These are phyloP conservation scores for Penicillium sp. DNA, from an alignment of 2,329 filamentous ascomycete species.

Conservation along the genomic window DNA sequence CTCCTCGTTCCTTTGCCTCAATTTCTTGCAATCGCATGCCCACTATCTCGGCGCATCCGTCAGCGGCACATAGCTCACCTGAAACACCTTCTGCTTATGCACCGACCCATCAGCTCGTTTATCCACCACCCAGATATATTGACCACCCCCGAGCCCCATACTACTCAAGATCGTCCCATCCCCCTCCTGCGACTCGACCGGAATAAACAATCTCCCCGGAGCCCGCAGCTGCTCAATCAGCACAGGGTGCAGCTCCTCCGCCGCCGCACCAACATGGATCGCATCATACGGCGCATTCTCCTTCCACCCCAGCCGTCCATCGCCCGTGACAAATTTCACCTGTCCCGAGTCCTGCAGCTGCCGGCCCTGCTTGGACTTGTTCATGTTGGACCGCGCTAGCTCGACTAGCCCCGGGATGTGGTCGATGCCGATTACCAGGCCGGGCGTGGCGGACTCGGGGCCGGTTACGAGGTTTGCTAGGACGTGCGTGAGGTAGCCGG, in stretches of 20 bases:
- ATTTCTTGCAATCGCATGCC: constrained; percentile 4
- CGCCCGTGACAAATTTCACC: constrained; percentile 73
- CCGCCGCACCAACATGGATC: constrained; percentile 92
- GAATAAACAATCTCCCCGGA: constrained; percentile 74
- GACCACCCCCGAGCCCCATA: constrained; percentile 38
- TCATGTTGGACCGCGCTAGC: constrained; percentile 66
- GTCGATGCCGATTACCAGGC: constrained; percentile 69
- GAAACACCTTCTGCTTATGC: constrained; percentile 58
- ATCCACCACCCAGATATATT: constrained; percentile 65
- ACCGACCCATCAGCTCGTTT: constrained; percentile 62
- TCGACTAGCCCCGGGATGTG: constrained; percentile 68
- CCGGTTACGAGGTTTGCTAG: constrained; percentile 70
- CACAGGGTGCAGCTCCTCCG: constrained; percentile 68
- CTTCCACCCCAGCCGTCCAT: constrained; percentile 69
- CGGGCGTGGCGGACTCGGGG: constrained; percentile 33
- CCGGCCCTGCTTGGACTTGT: constrained; percentile 60
- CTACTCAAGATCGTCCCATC: constrained; percentile 23
- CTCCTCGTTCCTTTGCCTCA: background rate
- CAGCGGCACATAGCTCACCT: constrained; percentile 65
- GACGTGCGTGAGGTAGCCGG: constrained; percentile 84
- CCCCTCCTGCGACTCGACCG: constrained; percentile 52
- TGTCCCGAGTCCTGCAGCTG: constrained; percentile 63
- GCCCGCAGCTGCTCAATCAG: constrained; percentile 75
- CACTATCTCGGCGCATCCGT: constrained; percentile 57
- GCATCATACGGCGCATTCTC: constrained; percentile 73